Conservation (phyloP, 2,329 filamentous ascomycete species). For the Colletotrichum sp. region DNA sequence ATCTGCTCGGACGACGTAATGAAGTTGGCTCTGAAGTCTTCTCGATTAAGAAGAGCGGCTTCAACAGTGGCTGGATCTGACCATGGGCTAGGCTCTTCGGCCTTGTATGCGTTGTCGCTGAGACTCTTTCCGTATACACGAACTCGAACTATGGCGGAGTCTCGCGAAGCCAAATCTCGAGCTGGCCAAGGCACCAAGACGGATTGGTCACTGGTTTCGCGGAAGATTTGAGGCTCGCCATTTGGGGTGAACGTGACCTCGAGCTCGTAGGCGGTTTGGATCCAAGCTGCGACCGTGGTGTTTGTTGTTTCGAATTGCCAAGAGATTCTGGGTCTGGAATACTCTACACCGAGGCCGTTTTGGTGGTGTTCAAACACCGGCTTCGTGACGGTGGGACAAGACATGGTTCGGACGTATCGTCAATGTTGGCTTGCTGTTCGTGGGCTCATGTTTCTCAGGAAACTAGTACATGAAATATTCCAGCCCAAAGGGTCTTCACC, state of each 20-base stretch:
- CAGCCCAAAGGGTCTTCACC: not conserved
- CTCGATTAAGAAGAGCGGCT: not conserved
- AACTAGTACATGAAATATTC: not conserved
- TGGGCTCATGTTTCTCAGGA: not conserved
- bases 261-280: slow-evolving; percentile 22
- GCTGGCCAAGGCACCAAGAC: slow-evolving; percentile 23
- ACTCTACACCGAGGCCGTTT: slow-evolving; percentile 18
- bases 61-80: not conserved
- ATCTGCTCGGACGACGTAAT: slow-evolving; percentile 2
- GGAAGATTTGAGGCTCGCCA: not conserved
- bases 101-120: not conserved
- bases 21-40: slow-evolving; percentile 3
- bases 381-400: not conserved
- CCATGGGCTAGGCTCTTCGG: not conserved
- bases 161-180: slow-evolving; percentile 28
- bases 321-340: slow-evolving; percentile 19
- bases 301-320: slow-evolving; percentile 15
- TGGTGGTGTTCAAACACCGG: slow-evolving; percentile 24
- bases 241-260: slow-evolving; percentile 6
- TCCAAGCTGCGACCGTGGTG: slow-evolving; percentile 6
- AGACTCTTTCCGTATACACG: slow-evolving; percentile 27
- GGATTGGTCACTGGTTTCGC: slow-evolving; percentile 6
- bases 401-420: not conserved
- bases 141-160: slow-evolving; percentile 31
- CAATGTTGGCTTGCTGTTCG: not conserved